phyloP scores from a whole-genome alignment of 441 rosid genomes.

The Euphorbia schlechtendalii region DNA sequence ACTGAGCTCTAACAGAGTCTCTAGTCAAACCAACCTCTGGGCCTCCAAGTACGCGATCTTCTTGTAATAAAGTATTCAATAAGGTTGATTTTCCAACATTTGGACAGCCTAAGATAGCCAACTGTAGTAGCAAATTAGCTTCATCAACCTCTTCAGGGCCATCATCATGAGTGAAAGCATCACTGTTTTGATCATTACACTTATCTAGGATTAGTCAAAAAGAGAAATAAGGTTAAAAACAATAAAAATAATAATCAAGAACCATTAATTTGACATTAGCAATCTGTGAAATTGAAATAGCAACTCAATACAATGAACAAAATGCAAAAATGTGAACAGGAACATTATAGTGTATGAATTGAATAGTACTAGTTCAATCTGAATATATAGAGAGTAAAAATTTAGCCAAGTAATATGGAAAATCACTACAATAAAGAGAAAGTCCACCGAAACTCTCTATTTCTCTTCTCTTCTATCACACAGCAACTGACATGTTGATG shows the following conservation, averaged over 20 bases:
- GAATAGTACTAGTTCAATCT: background rate
- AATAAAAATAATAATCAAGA: background rate
- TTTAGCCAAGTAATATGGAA: background rate
- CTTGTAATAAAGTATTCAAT: slow-evolving; percentile 79
- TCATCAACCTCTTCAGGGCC: slow-evolving; percentile 47
- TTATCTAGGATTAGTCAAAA: slow-evolving; percentile 31
- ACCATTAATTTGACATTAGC: too few relatives aligned
- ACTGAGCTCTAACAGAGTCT: slow-evolving; percentile 86
- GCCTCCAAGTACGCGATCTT: slow-evolving; percentile 92
- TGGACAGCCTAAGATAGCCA: slow-evolving; percentile 90
- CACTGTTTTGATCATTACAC: slow-evolving; percentile 27
- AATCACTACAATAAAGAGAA: background rate
- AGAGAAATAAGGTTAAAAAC: slow-evolving; percentile 12
- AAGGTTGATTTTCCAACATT: slow-evolving; percentile 97
- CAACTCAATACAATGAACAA: background rate
- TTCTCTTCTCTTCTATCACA: background rate
- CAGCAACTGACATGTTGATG: background rate
- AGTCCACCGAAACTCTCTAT: background rate
- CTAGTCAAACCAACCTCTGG: slow-evolving; percentile 96
- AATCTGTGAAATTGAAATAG: slow-evolving; percentile 1
- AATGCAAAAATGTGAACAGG: background rate
- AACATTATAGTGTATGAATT: background rate
- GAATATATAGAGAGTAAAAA: too few relatives aligned
- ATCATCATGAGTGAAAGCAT: slow-evolving; percentile 19
- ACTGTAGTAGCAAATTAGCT: slow-evolving; percentile 70